These are phyloP conservation scores for Panicum miliaceum DNA, from an alignment of 176 grass and related monocot genomes.

Conservation along the genomic window DNA sequence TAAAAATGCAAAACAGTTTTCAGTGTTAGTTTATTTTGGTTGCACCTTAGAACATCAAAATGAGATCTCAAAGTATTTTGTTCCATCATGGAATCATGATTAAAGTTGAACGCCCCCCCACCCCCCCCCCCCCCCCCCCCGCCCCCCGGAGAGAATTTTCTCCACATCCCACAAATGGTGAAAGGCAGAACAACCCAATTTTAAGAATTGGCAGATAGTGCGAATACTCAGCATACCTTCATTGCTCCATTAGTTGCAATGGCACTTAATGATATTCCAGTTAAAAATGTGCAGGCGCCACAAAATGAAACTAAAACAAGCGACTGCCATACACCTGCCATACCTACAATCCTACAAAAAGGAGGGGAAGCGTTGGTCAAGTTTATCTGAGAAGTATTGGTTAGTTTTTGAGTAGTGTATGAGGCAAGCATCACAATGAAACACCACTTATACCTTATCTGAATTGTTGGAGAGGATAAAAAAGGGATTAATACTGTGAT, in stretches of 20 bases:
- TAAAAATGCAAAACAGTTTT: constrained; percentile 30
- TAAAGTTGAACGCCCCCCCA: neutral
- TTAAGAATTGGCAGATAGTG: constrained; percentile 18
- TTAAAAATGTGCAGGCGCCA: constrained; percentile 92
- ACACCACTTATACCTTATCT: constrained; percentile 23
- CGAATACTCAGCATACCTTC: constrained; percentile 66
- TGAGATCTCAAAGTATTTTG: constrained; percentile 20
- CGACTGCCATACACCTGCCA: constrained; percentile 85
- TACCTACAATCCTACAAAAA: constrained; percentile 94
- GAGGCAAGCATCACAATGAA: constrained; percentile 35
- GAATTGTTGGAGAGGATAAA: constrained; percentile 30
- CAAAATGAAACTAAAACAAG: constrained; percentile 92
- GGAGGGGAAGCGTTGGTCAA: constrained; percentile 24
- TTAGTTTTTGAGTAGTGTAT: constrained; percentile 14
- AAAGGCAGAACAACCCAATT: constrained; percentile 12
- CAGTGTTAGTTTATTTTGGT: constrained; percentile 12
- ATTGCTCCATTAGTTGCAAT: constrained; percentile 99
- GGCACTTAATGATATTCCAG: constrained; percentile 91
- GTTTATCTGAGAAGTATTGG: constrained; percentile 22
- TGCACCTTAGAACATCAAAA: constrained; percentile 8
- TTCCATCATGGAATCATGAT: constrained; percentile 20
- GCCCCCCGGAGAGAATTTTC: no score
- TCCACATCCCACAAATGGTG: no score
- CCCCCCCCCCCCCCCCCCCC: no score
- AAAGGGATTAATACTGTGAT: constrained; percentile 10